A percentile compares a stretch with the other conserved stretches of the same genome.
Evolutionary conservation across 495 filamentous ascomycete species (phyloP).

Genomic region (Hypomontagnella monticulosa): DNA sequence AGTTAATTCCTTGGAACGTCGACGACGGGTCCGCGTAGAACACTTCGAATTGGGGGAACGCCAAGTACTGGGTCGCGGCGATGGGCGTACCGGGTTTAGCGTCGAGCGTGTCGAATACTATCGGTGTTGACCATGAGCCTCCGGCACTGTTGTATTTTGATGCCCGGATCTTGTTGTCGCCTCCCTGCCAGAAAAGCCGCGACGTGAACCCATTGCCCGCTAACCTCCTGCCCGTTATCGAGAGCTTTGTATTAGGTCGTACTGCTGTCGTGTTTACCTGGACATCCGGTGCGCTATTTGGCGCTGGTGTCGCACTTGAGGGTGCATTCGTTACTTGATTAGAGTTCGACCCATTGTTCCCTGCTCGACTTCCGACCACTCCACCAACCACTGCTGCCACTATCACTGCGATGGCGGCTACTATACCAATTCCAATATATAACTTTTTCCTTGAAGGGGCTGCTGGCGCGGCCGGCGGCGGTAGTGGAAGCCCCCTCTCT

Average conservation of each 20-base stretch:
- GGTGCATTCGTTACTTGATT: neutral
- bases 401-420: conserved; percentile 11
- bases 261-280: conserved; percentile 27
- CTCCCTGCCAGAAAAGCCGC: conserved; percentile 38
- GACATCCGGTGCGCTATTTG: neutral
- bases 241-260: conserved; percentile 16
- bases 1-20: conserved; percentile 29
- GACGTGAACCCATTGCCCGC: conserved; percentile 29
- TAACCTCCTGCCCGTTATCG: conserved; percentile 26
- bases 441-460: conserved; percentile 17
- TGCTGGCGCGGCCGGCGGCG: neutral
- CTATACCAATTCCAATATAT: conserved; percentile 13
- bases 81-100: conserved; percentile 31
- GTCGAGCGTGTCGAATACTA: conserved; percentile 20
- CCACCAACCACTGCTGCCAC: conserved; percentile 23
- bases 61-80: conserved; percentile 15
- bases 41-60: conserved; percentile 27
- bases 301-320: neutral
- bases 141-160: conserved; percentile 22
- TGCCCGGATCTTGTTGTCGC: conserved; percentile 31
- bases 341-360: neutral
- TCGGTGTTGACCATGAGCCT: conserved; percentile 10
- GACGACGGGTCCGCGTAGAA: conserved; percentile 22
- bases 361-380: conserved; percentile 21
- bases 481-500: neutral